A percentile compares a stretch with the other conserved stretches of the same genome.
Conservation (phyloP, 169 alveolate genomes). For the Cryptosporidium sp. region DNA sequence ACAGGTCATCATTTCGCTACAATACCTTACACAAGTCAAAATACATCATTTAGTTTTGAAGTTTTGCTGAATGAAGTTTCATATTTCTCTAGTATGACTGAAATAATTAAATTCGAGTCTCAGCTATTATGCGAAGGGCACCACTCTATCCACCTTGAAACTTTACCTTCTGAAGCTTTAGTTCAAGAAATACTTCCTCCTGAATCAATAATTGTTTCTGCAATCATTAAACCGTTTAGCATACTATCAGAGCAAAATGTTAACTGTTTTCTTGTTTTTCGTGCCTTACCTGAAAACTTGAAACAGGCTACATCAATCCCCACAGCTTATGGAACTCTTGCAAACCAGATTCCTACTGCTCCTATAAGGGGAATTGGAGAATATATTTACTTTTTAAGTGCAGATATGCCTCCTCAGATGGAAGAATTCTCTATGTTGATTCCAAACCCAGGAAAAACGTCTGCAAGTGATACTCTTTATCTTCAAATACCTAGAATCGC, state of each 20-base stretch:
- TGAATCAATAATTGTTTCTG: slow-evolving; percentile 48
- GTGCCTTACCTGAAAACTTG: slow-evolving; percentile 34
- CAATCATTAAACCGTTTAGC: slow-evolving; percentile 52
- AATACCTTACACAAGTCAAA: slow-evolving; percentile 28
- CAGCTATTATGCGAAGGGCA: slow-evolving; percentile 41
- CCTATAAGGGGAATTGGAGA: slow-evolving; percentile 62
- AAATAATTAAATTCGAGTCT: slow-evolving; percentile 22
- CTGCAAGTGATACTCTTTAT: slow-evolving; percentile 54
- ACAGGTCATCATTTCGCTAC: slow-evolving; percentile 50
- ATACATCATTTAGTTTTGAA: slow-evolving; percentile 51
- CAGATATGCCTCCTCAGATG: slow-evolving; percentile 71
- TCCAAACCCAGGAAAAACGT: slow-evolving; percentile 58
- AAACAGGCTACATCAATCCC: slow-evolving; percentile 2
- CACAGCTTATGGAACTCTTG: slow-evolving; percentile 41
- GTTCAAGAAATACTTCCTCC: slow-evolving; percentile 52
- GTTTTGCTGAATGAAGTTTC: slow-evolving; percentile 24
- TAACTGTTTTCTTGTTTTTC: slow-evolving; percentile 50
- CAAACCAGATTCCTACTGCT: slow-evolving; percentile 58
- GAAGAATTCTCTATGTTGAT: slow-evolving; percentile 21
- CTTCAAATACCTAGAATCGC: slow-evolving; percentile 22
- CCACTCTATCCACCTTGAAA: slow-evolving; percentile 38
- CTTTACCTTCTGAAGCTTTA: slow-evolving; percentile 17
- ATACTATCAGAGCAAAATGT: slow-evolving; percentile 34
- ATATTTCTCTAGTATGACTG: not conserved
- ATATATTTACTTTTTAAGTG: slow-evolving; percentile 30